A percentile compares a stretch with the other conserved stretches of the same genome.
Evolutionary conservation across 345 rosid genomes (phyloP).

Genomic region (Citrus trifoliata): DNA sequence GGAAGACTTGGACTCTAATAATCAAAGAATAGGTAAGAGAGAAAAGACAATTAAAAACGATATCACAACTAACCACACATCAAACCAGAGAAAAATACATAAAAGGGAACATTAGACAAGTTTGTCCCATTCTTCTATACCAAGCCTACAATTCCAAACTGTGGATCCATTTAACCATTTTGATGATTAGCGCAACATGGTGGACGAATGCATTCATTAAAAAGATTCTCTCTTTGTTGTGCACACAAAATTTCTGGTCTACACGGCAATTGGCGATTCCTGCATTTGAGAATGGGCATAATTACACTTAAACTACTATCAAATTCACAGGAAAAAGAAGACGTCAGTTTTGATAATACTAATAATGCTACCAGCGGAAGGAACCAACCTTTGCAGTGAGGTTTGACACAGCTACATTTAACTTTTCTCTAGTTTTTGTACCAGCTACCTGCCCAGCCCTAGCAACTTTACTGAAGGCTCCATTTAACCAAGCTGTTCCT

Average conservation of each 20-base stretch:
- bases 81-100: constrained; percentile 20
- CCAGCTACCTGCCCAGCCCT: constrained; percentile 89
- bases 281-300: constrained; percentile 22
- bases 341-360: neutral
- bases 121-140: constrained; percentile 12
- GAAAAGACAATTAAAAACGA: neutral
- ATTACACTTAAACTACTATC: neutral
- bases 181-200: constrained; percentile 16
- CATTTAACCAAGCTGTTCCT: constrained; percentile 91
- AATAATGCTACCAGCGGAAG: neutral
- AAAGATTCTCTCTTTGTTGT: neutral
- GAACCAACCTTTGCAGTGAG: constrained; percentile 70
- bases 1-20: constrained; percentile 6
- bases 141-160: constrained; percentile 17
- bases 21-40: constrained; percentile 32
- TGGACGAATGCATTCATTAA: neutral
- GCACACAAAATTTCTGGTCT: constrained; percentile 12
- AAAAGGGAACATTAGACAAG: constrained; percentile 9
- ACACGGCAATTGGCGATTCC: constrained; percentile 87
- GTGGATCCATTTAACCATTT: neutral
- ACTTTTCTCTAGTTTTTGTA: constrained; percentile 84
- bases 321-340: neutral
- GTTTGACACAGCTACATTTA: constrained; percentile 74
- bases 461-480: constrained; percentile 84
- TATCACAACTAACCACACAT: constrained; percentile 7